A percentile compares a stretch with the other conserved stretches of the same genome.
Conservation (phyloP, 495 filamentous ascomycete species). For the Neurospora hispaniola region DNA sequence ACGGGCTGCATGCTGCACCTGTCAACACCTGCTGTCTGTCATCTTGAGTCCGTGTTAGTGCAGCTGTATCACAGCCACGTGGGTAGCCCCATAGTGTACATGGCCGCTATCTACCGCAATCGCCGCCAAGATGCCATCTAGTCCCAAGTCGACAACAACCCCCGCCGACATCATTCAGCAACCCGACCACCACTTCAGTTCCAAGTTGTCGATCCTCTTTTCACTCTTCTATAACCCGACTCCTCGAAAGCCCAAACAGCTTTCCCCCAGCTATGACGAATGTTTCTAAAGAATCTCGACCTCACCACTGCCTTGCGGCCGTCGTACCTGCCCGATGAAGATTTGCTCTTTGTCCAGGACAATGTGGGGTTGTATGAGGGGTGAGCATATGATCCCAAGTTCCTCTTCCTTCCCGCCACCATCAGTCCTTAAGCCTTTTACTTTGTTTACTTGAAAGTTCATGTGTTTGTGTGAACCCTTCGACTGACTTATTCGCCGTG, state of each 20-base stretch:
- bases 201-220: background rate
- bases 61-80: background rate
- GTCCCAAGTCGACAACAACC: background rate
- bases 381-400: conserved; percentile 39
- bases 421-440: too few species aligned
- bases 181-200: background rate
- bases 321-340: conserved; percentile 78
- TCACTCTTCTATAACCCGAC: background rate
- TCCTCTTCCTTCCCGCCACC: background rate
- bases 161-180: background rate
- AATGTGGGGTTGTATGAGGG: conserved; percentile 96
- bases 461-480: background rate
- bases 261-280: conserved; percentile 49
- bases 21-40: background rate
- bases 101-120: background rate
- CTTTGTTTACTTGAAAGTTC: background rate
- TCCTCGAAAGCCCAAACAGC: conserved; percentile 11
- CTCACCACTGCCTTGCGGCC: conserved; percentile 92
- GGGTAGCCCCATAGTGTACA: background rate
- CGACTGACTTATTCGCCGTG: conserved; percentile 6
- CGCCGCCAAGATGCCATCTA: background rate
- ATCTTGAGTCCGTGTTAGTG: background rate
- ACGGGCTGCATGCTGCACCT: background rate
- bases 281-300: conserved; percentile 91
- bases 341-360: conserved; percentile 89